Evolutionary conservation across 2,329 filamentous ascomycete genomes (phyloP), one percentile per base, ranked within the genome.

Genomic region (Achaetomium macrosporum): DNA sequence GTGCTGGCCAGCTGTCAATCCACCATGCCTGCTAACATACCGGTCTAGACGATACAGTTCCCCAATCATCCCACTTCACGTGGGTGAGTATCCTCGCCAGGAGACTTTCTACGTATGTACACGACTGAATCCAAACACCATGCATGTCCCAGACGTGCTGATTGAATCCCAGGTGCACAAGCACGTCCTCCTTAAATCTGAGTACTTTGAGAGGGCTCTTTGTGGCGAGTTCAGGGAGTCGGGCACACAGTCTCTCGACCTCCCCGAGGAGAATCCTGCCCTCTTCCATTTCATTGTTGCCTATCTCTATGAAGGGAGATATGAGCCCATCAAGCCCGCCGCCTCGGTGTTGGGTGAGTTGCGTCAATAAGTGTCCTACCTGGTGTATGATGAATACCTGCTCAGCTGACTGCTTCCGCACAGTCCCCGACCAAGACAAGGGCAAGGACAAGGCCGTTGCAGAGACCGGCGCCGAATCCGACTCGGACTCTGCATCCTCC

Each of bases 261-360:
- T 79, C 1, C 75, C 74, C 0, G 76, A 78, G 53, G 76, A 79
- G 54, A 70, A 77, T 56, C 74, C 76, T 3, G 70, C 71, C 50
- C 71, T 76, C 43, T 79, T 79, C 55, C 73, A 76, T 53, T 76
- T 77, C 56, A 63, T 79, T 40, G 65, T 79, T 35, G 73, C 74
- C n/a, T 78, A 71, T 47, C 63, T 78, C 12, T 78, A 77, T 57
- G 75, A 78, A 57, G 70, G 68, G 17, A 70, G 64, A 50, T 77
- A 73, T 57, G 65, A 70, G 3, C 75, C 75, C 35, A 73, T 76
- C 51, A 71, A 65, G 56, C 65, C 74, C n/a, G 65, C 68, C 33
- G 67, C 73, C 3, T 68, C 68, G 25, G 73, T 67, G 2, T 63
- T 77, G 30, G 59, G 70, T 70, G 57, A 55, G 63, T 55, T 43